Base-by-base conservation (phyloP, 805 yeast species). In the Citeromyces matritensis region DNA sequence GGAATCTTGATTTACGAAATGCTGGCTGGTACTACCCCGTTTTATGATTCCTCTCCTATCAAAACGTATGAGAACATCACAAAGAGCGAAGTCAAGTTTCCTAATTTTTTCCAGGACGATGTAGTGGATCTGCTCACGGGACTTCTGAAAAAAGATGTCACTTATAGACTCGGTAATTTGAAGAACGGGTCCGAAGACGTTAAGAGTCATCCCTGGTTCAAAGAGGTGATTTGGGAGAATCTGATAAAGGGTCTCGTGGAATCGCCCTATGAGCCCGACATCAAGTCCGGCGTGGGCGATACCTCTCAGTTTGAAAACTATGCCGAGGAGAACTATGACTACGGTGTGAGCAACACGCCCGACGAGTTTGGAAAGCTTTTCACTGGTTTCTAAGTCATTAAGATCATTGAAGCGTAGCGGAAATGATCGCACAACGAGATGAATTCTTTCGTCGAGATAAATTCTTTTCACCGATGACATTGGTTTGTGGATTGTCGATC, bases 271-370 rank as follows among this genome's bases (percentile, higher is more conserved):
- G 77, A 70, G 48, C 77, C 77, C 28, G 73, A 73, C 12, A 70
- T 70, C 38, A 69, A 74, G 4, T 65, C 71, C 6, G 76, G 76
- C 23, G 72, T 69, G n/a, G 77, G 77, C 30, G 77, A 70, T 42
- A 62, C 73, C 5, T 65, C 73, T 4, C 60, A 65, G 35, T 76
- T 73, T 38, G 86, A 78, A 46, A 63, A 73, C 38, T 78, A 78
- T 43, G 83, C 85, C 0, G 86, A 78, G 48, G 94, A 84, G 42
- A 75, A 74, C 34, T 61, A 74, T 36, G 91, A 88, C 44, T 88
- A 88, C 49, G 96, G 96, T 26, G 61, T 65, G 21, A 51, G 55
- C n/a, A 80, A 81, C 9, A 69, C 63, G 7, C 33, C 39, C 7
- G 57, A 52, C 36, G 51, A 49, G 13, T 50, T 36, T 25, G 56